Conservation (phyloP, 768 basidiomycete genomes). For the Tulasnella sp. region DNA sequence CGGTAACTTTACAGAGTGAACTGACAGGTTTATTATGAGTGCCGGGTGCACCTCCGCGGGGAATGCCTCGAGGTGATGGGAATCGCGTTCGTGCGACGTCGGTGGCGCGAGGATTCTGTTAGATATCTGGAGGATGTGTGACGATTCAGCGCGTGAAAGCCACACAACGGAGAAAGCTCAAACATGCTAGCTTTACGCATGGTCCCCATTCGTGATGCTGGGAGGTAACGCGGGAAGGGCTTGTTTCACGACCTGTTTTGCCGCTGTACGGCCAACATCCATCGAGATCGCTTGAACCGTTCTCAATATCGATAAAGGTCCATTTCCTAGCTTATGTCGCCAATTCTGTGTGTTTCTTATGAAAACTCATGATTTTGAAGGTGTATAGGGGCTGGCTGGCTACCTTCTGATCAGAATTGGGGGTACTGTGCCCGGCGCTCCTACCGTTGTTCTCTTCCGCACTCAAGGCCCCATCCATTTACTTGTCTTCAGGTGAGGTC, state of each 20-base stretch:
- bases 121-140: conserved; percentile 30
- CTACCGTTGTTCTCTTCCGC: no score
- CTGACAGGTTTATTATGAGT: background rate
- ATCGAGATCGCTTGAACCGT: background rate
- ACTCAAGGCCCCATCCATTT: no score
- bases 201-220: conserved; percentile 33
- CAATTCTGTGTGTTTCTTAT: background rate
- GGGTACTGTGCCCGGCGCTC: no score
- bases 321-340: background rate
- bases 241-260: conserved; percentile 34
- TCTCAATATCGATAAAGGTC: background rate
- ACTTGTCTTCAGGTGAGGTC: no score
- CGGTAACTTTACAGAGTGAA: background rate
- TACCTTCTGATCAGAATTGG: no score
- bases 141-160: background rate
- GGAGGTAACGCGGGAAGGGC: conserved; percentile 35
- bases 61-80: background rate
- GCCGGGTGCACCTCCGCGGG: background rate
- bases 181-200: conserved; percentile 32
- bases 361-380: background rate
- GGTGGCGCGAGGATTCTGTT: conserved; percentile 30
- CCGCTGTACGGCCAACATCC: background rate
- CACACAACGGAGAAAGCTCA: background rate
- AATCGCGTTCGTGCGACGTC: background rate
- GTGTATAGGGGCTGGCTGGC: background rate